Evolutionary conservation across 1,284 basidiomycete species (phyloP).

Genomic region (Cryptococcus deneoformans): DNA sequence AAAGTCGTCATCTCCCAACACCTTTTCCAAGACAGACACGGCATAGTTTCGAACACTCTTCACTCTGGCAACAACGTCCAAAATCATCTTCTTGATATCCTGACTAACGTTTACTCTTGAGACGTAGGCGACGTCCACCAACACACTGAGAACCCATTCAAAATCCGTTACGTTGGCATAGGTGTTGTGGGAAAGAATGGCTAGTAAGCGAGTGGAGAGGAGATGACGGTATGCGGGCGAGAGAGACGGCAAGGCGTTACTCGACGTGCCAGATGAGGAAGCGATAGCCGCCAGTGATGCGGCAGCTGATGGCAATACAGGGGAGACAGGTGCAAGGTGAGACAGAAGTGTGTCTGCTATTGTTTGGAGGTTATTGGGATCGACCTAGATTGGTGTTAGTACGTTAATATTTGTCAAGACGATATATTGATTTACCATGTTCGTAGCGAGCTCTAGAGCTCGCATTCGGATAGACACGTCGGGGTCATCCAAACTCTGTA

Average conservation of each 20-base stretch:
- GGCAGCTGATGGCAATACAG: slow-evolving; percentile 31
- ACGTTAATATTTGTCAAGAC: not conserved
- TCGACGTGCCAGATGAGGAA: slow-evolving; percentile 11
- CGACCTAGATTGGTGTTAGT: slow-evolving; percentile 57
- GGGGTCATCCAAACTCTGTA: slow-evolving; percentile 84
- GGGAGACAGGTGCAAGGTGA: slow-evolving; percentile 67
- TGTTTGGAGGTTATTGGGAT: slow-evolving; percentile 75
- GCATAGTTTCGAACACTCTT: slow-evolving; percentile 71
- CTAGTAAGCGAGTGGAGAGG: slow-evolving; percentile 75
- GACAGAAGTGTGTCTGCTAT: slow-evolving; percentile 84
- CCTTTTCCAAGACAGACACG: slow-evolving; percentile 72
- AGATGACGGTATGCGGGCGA: slow-evolving; percentile 75
- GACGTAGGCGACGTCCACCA: slow-evolving; percentile 84
- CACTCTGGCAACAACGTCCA: slow-evolving; percentile 84
- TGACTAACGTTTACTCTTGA: slow-evolving; percentile 71
- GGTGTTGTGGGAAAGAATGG: slow-evolving; percentile 73
- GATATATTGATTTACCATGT: slow-evolving; percentile 64
- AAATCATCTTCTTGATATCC: slow-evolving; percentile 74
- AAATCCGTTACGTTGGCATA: slow-evolving; percentile 90
- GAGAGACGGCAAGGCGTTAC: slow-evolving; percentile 48
- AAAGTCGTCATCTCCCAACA: slow-evolving; percentile 74
- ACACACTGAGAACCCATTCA: slow-evolving; percentile 93
- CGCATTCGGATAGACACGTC: slow-evolving; percentile 95
- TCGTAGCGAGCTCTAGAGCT: slow-evolving; percentile 87
- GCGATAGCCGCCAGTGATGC: slow-evolving; percentile 31